phyloP scores from a whole-genome alignment of 2,329 filamentous ascomycete genomes.

The Pseudogymnoascus sp. region DNA sequence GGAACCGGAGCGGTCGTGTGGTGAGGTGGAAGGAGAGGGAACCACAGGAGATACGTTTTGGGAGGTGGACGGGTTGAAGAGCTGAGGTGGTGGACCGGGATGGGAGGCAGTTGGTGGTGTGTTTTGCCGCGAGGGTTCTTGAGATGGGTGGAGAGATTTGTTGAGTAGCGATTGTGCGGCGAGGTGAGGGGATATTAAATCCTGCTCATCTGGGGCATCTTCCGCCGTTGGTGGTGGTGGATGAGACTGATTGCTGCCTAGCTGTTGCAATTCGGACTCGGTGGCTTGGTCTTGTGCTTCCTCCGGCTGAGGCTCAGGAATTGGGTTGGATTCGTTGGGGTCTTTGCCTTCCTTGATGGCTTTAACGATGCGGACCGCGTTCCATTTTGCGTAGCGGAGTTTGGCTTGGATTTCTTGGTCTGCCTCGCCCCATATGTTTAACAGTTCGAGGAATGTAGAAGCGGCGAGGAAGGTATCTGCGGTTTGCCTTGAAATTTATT shows the following conservation, averaged over 20 bases:
- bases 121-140: constrained; percentile 22
- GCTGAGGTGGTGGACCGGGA: background rate
- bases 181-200: constrained; percentile 37
- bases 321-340: constrained; percentile 85
- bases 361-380: constrained; percentile 82
- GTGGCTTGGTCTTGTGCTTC: constrained; percentile 38
- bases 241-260: constrained; percentile 30
- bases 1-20: constrained; percentile 38
- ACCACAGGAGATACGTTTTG: constrained; percentile 47
- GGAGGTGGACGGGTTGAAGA: constrained; percentile 20
- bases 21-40: constrained; percentile 24
- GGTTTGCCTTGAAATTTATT: constrained; percentile 57
- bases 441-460: constrained; percentile 82
- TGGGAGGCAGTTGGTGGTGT: background rate
- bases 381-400: constrained; percentile 95
- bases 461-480: constrained; percentile 91
- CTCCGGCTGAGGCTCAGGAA: constrained; percentile 43
- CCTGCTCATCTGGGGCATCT: constrained; percentile 50
- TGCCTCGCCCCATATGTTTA: constrained; percentile 72
- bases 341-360: constrained; percentile 87
- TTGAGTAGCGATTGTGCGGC: constrained; percentile 42
- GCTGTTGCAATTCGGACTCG: constrained; percentile 56
- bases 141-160: constrained; percentile 40
- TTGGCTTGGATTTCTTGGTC: constrained; percentile 75
- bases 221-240: constrained; percentile 44